Evolutionary conservation across 1,284 basidiomycete species (phyloP).

Genomic region (Stygiomarasmius scandens): DNA sequence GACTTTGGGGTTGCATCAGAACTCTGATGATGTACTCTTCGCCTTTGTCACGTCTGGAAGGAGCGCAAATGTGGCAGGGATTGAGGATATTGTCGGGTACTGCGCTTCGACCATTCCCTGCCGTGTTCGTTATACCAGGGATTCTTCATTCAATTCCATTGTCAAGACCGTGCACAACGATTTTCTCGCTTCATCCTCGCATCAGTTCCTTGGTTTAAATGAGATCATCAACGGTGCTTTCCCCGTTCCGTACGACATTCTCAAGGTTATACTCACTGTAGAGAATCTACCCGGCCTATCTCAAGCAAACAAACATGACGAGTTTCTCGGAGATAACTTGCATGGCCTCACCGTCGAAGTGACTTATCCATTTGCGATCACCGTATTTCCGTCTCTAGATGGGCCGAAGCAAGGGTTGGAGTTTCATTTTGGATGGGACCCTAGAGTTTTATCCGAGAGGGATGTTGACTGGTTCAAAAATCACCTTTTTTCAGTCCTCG

Average conservation of each 20-base stretch:
- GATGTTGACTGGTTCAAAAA: not conserved
- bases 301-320: not conserved
- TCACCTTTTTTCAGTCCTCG: not conserved
- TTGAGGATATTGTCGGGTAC: constrained; percentile 1
- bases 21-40: constrained; percentile 1
- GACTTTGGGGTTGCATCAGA: not conserved
- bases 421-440: constrained; percentile 5
- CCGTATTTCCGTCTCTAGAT: constrained; percentile 2
- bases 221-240: not conserved
- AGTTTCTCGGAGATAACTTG: not conserved
- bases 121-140: not conserved
- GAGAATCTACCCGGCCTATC: constrained; percentile 3
- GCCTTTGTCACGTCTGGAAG: constrained; percentile 3
- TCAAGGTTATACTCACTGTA: constrained; percentile 1
- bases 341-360: not conserved
- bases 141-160: not conserved
- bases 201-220: not conserved
- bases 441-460: not conserved
- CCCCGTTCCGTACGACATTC: not conserved
- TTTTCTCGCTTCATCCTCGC: not conserved
- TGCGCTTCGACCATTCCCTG: not conserved
- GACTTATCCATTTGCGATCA: not conserved
- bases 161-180: constrained; percentile 1
- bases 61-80: not conserved
- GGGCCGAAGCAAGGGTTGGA: not conserved